Evolutionary conservation across 129 eudicot species (phyloP).

Genomic region (Silybum marianum): DNA sequence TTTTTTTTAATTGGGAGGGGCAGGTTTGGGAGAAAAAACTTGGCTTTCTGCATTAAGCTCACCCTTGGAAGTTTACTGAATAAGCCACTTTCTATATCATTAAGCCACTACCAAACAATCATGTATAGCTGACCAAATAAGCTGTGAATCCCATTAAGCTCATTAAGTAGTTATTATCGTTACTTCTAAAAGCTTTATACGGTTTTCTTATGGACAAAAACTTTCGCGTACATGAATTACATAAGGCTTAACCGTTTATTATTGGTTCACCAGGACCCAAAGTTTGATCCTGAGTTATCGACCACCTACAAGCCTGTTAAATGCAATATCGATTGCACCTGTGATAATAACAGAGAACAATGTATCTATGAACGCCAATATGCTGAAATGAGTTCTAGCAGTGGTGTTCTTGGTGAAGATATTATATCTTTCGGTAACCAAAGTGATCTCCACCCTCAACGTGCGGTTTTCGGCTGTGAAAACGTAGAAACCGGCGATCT

Average conservation of each 20-base stretch:
- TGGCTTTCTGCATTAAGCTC: neutral
- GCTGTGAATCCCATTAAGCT: neutral
- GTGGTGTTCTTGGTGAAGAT: constrained; percentile 93
- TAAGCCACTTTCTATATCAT: neutral
- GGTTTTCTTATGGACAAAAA: neutral
- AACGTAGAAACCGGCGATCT: constrained; percentile 92
- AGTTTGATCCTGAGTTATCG: constrained; percentile 84
- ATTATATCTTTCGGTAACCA: constrained; percentile 84
- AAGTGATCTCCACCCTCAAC: constrained; percentile 90
- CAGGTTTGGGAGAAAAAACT: neutral
- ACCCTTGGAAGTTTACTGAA: neutral
- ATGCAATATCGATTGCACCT: constrained; percentile 81
- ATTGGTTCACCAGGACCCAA: constrained; percentile 71
- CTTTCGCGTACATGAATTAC: neutral
- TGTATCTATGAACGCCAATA: constrained; percentile 83
- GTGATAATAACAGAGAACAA: constrained; percentile 64
- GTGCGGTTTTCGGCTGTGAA: constrained; percentile 94
- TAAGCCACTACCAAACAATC: neutral
- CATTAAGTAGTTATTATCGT: neutral
- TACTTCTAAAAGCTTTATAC: constrained; percentile 1
- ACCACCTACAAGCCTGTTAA: constrained; percentile 75
- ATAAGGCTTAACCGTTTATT: neutral
- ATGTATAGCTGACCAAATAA: neutral
- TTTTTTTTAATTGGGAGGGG: neutral
- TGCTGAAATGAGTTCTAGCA: constrained; percentile 99